phyloP scores from a whole-genome alignment of 768 basidiomycete genomes.

The Boletus bicolor region DNA sequence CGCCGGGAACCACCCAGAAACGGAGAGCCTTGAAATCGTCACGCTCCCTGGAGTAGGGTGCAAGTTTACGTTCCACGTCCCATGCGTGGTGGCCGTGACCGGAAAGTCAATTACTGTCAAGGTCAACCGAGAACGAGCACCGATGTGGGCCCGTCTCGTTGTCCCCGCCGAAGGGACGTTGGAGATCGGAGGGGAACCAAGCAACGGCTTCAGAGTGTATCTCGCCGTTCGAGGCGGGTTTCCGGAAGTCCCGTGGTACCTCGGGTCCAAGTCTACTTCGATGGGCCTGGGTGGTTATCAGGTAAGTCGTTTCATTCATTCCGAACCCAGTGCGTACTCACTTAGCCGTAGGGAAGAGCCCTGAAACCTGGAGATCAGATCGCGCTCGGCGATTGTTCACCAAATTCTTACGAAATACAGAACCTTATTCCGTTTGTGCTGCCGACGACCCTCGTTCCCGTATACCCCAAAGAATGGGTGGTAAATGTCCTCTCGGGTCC shows the following conservation, averaged over 20 bases:
- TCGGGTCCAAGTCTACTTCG: constrained; percentile 65
- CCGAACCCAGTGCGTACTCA: constrained; percentile 9
- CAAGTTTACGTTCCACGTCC: constrained; percentile 47
- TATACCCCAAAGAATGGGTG: constrained; percentile 48
- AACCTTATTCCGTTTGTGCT: constrained; percentile 10
- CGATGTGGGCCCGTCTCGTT: constrained; percentile 49
- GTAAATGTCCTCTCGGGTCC: constrained; percentile 60
- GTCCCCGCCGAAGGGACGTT: constrained; percentile 46
- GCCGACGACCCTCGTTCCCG: constrained; percentile 36
- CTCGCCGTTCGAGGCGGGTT: constrained; percentile 59
- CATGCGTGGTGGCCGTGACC: constrained; percentile 52
- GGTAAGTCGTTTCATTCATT: constrained; percentile 27
- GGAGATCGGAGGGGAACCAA: constrained; percentile 31
- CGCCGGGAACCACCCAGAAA: constrained; percentile 47
- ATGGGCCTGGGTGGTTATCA: constrained; percentile 62
- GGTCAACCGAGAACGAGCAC: constrained; percentile 37
- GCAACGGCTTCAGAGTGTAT: constrained; percentile 51
- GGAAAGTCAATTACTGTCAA: constrained; percentile 45
- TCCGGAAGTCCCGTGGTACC: constrained; percentile 50
- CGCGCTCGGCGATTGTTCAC: constrained; percentile 34
- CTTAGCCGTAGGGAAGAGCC: constrained; percentile 43
- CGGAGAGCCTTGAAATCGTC: constrained; percentile 56
- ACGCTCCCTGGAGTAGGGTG: constrained; percentile 42
- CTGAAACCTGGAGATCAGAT: constrained; percentile 52
- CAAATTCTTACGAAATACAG: constrained; percentile 14